phyloP scores from a whole-genome alignment of 495 filamentous ascomycete species.

The Neurospora sp. region DNA sequence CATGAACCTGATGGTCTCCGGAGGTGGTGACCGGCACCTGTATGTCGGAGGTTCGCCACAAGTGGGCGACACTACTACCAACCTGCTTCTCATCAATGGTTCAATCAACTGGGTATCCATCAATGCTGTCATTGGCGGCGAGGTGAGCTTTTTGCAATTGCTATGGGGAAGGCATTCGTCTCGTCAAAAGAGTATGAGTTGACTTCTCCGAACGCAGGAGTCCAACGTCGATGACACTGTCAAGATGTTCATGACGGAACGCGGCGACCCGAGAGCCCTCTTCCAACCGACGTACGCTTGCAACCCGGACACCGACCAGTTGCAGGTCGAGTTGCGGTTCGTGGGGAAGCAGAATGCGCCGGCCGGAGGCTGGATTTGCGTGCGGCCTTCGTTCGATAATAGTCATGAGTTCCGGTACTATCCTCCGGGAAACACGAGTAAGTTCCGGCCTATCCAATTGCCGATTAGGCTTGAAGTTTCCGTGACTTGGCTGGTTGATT shows the following conservation, averaged over 20 bases:
- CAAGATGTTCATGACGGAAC: slow-evolving; percentile 46
- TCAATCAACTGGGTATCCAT: slow-evolving; percentile 26
- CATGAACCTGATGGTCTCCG: slow-evolving; percentile 40
- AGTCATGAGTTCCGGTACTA: slow-evolving; percentile 38
- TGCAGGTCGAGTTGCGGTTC: slow-evolving; percentile 35
- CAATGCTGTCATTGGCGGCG: slow-evolving; percentile 37
- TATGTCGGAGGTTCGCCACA: slow-evolving; percentile 30
- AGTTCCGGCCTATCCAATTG: slow-evolving; percentile 1
- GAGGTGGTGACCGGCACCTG: slow-evolving; percentile 40
- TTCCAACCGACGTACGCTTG: slow-evolving; percentile 41
- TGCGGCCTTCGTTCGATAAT: slow-evolving; percentile 28
- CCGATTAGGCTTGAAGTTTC: not conserved
- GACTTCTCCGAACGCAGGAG: not conserved
- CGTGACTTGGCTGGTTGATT: not conserved
- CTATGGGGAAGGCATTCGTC: too few relatives aligned
- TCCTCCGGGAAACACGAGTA: slow-evolving; percentile 35
- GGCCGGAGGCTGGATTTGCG: slow-evolving; percentile 32
- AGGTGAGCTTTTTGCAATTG: slow-evolving; percentile 21
- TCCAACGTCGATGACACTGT: slow-evolving; percentile 43
- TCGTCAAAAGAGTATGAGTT: not conserved
- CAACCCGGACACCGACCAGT: slow-evolving; percentile 35
- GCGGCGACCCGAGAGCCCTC: slow-evolving; percentile 35
- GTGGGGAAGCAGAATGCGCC: slow-evolving; percentile 23
- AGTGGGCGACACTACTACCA: slow-evolving; percentile 33
- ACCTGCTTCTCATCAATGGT: slow-evolving; percentile 38